Evolutionary conservation across 2,329 filamentous ascomycete species (phyloP).

Genomic region (Aspergillus unguis): DNA sequence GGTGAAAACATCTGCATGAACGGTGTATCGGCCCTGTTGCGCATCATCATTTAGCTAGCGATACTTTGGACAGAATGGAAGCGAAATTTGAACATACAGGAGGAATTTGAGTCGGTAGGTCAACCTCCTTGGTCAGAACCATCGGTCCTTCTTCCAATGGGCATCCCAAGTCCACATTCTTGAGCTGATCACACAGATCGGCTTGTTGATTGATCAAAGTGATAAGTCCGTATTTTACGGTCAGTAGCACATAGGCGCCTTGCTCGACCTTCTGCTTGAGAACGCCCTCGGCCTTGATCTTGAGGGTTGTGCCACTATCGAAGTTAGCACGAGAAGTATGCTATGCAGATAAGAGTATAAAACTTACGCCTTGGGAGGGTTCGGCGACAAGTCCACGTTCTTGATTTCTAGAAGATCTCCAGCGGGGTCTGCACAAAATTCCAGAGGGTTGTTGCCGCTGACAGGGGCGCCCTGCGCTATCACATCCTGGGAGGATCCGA

Average conservation of each 20-base stretch:
- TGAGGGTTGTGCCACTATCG: constrained; percentile 69
- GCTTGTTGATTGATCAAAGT: constrained; percentile 75
- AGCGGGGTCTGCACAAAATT: constrained; percentile 69
- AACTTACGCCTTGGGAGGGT: constrained; percentile 80
- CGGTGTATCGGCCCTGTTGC: constrained; percentile 78
- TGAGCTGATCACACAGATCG: constrained; percentile 84
- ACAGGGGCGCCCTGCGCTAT: constrained; percentile 59
- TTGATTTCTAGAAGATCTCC: constrained; percentile 72
- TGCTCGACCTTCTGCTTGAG: constrained; percentile 69
- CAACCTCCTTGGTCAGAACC: constrained; percentile 72
- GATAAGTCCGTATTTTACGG: constrained; percentile 93
- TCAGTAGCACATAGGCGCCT: constrained; percentile 76
- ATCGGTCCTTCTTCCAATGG: constrained; percentile 78
- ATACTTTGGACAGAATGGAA: not conserved
- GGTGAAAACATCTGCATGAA: constrained; percentile 79
- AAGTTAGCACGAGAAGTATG: constrained; percentile 12
- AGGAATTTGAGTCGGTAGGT: constrained; percentile 82
- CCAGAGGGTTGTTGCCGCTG: constrained; percentile 79
- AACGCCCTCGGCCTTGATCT: constrained; percentile 74
- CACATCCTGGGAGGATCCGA: constrained; percentile 50
- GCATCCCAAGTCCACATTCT: constrained; percentile 84
- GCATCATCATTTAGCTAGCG: constrained; percentile 8
- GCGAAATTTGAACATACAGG: constrained; percentile 59
- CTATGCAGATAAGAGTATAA: not conserved
- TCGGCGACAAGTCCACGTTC: constrained; percentile 75